Conservation (phyloP, 1,284 basidiomycete species). For the Fomitopsis schrenkii region DNA sequence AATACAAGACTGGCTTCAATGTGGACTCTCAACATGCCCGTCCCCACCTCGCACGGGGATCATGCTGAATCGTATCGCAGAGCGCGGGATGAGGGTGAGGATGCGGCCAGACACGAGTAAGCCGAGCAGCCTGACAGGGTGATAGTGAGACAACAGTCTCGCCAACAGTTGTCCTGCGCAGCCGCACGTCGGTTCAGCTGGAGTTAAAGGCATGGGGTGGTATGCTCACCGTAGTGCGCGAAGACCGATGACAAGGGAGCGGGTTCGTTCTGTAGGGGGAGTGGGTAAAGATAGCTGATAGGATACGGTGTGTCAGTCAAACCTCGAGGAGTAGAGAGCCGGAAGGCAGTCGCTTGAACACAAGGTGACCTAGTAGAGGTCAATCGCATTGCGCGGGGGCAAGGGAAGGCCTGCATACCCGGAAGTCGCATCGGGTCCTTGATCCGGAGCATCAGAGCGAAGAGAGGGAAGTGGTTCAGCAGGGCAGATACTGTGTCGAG, state of each 20-base stretch:
- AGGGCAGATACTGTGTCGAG: conserved; percentile 68
- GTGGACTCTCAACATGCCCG: not conserved
- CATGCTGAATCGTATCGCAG: conserved; percentile 24
- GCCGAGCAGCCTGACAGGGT: conserved; percentile 20
- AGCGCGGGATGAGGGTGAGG: conserved; percentile 20
- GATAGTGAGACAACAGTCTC: conserved; percentile 22
- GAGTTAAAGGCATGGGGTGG: not conserved
- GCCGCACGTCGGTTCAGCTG: not conserved
- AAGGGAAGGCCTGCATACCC: conserved; percentile 37
- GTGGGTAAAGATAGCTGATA: not conserved
- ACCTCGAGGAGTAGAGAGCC: conserved; percentile 14
- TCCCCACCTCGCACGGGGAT: conserved; percentile 4
- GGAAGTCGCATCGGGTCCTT: conserved; percentile 86
- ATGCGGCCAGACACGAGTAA: conserved; percentile 17
- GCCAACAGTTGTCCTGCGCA: conserved; percentile 17
- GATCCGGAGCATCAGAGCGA: conserved; percentile 79
- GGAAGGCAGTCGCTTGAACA: conserved; percentile 9
- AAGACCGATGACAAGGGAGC: conserved; percentile 21
- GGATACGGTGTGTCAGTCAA: not conserved
- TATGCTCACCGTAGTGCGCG: conserved; percentile 21
- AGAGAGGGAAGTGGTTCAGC: conserved; percentile 90
- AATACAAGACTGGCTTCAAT: too few relatives aligned
- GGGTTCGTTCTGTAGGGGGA: conserved; percentile 16
- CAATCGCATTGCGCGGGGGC: not conserved
- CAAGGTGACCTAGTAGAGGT: not conserved